These are phyloP conservation scores for Ophiostoma ips DNA, from an alignment of 2,329 filamentous ascomycete species.

Conservation along the genomic window DNA sequence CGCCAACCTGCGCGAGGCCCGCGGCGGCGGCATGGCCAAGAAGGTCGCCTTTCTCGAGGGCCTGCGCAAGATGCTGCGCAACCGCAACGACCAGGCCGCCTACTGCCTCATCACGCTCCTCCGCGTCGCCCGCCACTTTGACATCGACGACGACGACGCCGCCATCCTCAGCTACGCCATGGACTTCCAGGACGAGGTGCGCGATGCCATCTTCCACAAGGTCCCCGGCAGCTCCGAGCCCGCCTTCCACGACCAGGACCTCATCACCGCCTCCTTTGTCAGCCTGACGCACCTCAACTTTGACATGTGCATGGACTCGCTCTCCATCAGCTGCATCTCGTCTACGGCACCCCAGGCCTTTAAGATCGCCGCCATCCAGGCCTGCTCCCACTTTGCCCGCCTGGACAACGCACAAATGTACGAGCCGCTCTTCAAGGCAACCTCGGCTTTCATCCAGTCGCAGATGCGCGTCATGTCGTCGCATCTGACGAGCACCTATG, in stretches of 20 bases:
- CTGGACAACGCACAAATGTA: constrained; percentile 36
- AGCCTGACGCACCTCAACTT: constrained; percentile 48
- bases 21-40: constrained; percentile 47
- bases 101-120: constrained; percentile 51
- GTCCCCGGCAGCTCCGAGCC: constrained; percentile 32
- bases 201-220: constrained; percentile 49
- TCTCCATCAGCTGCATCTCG: constrained; percentile 43
- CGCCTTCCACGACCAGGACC: constrained; percentile 44
- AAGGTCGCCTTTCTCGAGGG: constrained; percentile 52
- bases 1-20: constrained; percentile 50
- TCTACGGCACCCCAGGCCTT: constrained; percentile 43
- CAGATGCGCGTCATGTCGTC: constrained; percentile 40
- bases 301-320: constrained; percentile 40
- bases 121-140: constrained; percentile 49
- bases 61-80: constrained; percentile 47
- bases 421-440: constrained; percentile 38
- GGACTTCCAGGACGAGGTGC: constrained; percentile 56
- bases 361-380: constrained; percentile 48
- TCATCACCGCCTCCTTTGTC: constrained; percentile 54
- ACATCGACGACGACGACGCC: constrained; percentile 46
- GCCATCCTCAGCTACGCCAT: constrained; percentile 49
- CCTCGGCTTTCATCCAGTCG: constrained; percentile 40
- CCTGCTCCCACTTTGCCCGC: constrained; percentile 47
- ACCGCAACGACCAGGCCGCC: constrained; percentile 52
- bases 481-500: constrained; percentile 25